These are phyloP conservation scores for Phaeosphaeriaceae sp. DNA, from an alignment of 2,329 filamentous ascomycete genomes.

Conservation along the genomic window DNA sequence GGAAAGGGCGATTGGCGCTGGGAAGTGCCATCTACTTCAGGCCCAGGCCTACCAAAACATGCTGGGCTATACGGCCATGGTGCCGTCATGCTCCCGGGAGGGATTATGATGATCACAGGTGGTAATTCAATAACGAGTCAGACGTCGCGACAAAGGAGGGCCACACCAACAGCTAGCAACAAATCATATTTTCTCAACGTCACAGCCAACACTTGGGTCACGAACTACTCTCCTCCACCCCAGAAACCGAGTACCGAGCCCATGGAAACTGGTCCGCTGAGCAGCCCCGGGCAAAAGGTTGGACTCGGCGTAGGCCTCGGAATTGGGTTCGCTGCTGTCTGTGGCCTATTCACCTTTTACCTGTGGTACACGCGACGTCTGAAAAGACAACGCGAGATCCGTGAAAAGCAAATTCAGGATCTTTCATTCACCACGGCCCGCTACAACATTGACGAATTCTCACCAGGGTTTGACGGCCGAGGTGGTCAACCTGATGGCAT, in stretches of 20 bases:
- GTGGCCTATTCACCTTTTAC: conserved; percentile 52
- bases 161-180: conserved; percentile 48
- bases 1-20: conserved; percentile 69
- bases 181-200: conserved; percentile 65
- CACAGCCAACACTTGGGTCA: conserved; percentile 64
- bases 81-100: conserved; percentile 65
- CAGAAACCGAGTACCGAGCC: conserved; percentile 16
- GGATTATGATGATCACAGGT: conserved; percentile 66
- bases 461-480: conserved; percentile 42
- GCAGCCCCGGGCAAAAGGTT: conserved; percentile 54
- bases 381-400: conserved; percentile 48
- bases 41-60: conserved; percentile 49
- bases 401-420: conserved; percentile 63
- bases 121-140: conserved; percentile 60
- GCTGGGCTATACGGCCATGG: conserved; percentile 67
- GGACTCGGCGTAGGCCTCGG: conserved; percentile 55
- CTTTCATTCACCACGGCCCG: conserved; percentile 59
- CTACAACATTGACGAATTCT: conserved; percentile 48
- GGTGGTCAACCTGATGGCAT: conserved; percentile 50
- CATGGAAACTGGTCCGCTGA: conserved; percentile 42
- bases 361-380: conserved; percentile 55
- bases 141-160: conserved; percentile 46
- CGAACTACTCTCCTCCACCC: conserved; percentile 61
- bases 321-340: conserved; percentile 51
- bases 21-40: conserved; percentile 63